Evolutionary conservation across 306 rosid genomes (phyloP).

Genomic region (Chamaecrista fasciculata): DNA sequence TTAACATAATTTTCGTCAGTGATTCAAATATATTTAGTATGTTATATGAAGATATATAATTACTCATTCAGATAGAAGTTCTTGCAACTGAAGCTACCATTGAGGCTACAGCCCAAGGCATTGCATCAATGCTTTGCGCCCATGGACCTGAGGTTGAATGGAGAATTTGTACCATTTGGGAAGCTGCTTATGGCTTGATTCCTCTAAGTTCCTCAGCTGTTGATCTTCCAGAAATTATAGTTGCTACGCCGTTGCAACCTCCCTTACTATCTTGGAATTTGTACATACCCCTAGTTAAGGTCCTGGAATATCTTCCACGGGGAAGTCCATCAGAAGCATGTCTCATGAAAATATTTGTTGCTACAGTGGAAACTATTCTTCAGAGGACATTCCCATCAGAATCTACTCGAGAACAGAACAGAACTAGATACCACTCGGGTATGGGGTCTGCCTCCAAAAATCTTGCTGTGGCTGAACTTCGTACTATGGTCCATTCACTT

Average conservation of each 20-base stretch:
- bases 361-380: conserved; percentile 86
- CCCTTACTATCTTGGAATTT: conserved; percentile 85
- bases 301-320: conserved; percentile 86
- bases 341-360: conserved; percentile 85
- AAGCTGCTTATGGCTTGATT: conserved; percentile 88
- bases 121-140: conserved; percentile 91
- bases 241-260: conserved; percentile 85
- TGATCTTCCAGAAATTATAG: conserved; percentile 87
- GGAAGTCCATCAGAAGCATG: conserved; percentile 97
- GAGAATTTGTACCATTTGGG: conserved; percentile 96
- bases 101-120: conserved; percentile 94
- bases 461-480: conserved; percentile 86
- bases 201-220: conserved; percentile 83
- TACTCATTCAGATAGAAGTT: conserved; percentile 38
- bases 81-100: conserved; percentile 75
- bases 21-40: neutral
- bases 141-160: conserved; percentile 94
- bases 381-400: conserved; percentile 77
- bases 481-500: conserved; percentile 90
- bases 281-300: conserved; percentile 86
- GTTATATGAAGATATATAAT: conserved; percentile 9
- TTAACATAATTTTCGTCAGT: neutral
- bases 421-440: conserved; percentile 51
- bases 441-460: conserved; percentile 69
- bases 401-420: conserved; percentile 52